These are phyloP conservation scores for Aspergillus piperis DNA, from an alignment of 2,329 filamentous ascomycete species.

Conservation along the genomic window DNA sequence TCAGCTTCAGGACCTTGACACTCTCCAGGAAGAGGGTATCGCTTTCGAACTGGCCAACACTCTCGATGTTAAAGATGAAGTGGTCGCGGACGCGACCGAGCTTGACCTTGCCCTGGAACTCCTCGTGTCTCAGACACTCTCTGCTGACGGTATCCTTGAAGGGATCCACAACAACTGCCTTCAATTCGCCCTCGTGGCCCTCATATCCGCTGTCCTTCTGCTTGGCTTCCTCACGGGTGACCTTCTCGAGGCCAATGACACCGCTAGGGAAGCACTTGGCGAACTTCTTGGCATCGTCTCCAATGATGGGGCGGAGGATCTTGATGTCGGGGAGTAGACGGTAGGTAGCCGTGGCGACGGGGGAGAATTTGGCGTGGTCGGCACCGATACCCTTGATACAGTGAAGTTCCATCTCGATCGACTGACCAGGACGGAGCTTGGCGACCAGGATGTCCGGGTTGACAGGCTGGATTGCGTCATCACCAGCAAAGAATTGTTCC, in stretches of 20 bases:
- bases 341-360: slow-evolving; percentile 92
- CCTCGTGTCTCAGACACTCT: slow-evolving; percentile 85
- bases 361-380: slow-evolving; percentile 96
- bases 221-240: slow-evolving; percentile 67
- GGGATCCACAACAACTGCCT: slow-evolving; percentile 82
- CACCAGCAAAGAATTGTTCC: slow-evolving; percentile 65
- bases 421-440: slow-evolving; percentile 88
- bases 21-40: slow-evolving; percentile 92
- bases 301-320: slow-evolving; percentile 81
- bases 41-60: slow-evolving; percentile 90
- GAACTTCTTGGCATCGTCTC: slow-evolving; percentile 85
- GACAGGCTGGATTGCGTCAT: slow-evolving; percentile 69
- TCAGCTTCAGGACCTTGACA: slow-evolving; percentile 79
- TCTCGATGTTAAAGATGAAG: slow-evolving; percentile 96
- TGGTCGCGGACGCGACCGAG: slow-evolving; percentile 88
- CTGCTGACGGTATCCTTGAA: slow-evolving; percentile 95
- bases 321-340: slow-evolving; percentile 84
- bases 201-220: slow-evolving; percentile 66
- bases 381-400: slow-evolving; percentile 91
- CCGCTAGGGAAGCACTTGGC: slow-evolving; percentile 83
- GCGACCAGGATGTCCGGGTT: slow-evolving; percentile 93
- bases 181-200: slow-evolving; percentile 74
- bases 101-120: slow-evolving; percentile 95
- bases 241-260: slow-evolving; percentile 76
- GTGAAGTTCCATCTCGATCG: slow-evolving; percentile 83